Percentiles rank a stretch among this genome's conserved stretches.
phyloP scores from a whole-genome alignment of 2,329 filamentous ascomycete species.

The Paramyrothecium roridum region DNA sequence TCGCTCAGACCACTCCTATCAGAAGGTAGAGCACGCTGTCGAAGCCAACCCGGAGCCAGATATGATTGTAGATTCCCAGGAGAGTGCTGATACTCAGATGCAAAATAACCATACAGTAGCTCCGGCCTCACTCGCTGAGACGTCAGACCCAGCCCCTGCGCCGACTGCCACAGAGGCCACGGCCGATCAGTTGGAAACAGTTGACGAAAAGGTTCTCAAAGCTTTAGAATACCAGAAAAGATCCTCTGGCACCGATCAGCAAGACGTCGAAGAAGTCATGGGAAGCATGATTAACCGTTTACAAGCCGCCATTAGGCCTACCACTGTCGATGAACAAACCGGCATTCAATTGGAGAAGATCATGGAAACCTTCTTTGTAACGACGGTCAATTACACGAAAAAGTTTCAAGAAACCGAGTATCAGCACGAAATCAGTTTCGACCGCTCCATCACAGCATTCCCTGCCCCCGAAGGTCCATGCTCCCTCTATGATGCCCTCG shows the following conservation, averaged over 20 bases:
- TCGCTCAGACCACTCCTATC: conserved; percentile 28
- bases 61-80: conserved; percentile 5
- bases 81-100: conserved; percentile 1
- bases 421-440: conserved; percentile 49
- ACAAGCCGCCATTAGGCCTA: conserved; percentile 80
- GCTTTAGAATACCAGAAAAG: conserved; percentile 43
- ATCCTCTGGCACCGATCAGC: conserved; percentile 64
- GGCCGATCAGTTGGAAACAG: conserved; percentile 26
- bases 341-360: conserved; percentile 80
- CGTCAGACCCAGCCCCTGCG: not conserved
- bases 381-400: conserved; percentile 57
- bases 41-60: conserved; percentile 11
- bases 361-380: conserved; percentile 66
- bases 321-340: conserved; percentile 55
- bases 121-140: conserved; percentile 6
- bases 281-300: conserved; percentile 87
- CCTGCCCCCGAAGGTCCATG: conserved; percentile 46
- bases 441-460: conserved; percentile 61
- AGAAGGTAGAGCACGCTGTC: conserved; percentile 26
- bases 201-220: conserved; percentile 43
- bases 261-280: conserved; percentile 95
- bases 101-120: conserved; percentile 3
- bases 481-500: conserved; percentile 80
- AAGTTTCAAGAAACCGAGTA: conserved; percentile 42
- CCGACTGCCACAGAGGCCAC: conserved; percentile 8